Percentiles rank a stretch among this genome's conserved stretches.
These are phyloP conservation scores for Aspergillus persii DNA, from an alignment of 2,329 filamentous ascomycete species.

Conservation along the genomic window DNA sequence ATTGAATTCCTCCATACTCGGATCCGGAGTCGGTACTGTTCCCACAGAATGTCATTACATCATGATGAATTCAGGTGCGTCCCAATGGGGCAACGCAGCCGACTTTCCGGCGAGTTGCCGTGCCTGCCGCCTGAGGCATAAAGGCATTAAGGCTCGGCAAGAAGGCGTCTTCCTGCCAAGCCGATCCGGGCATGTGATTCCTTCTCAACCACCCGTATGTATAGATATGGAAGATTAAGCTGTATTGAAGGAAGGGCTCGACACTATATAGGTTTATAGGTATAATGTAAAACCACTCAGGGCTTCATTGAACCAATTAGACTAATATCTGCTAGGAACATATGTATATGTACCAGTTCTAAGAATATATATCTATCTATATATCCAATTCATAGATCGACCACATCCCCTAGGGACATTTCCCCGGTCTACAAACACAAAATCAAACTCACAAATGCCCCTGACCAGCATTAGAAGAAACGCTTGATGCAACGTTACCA, in stretches of 20 bases:
- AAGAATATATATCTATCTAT: not conserved
- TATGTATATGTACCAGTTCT: not conserved
- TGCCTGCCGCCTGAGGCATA: constrained; percentile 3
- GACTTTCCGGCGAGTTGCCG: constrained; percentile 9
- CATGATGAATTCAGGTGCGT: constrained; percentile 1
- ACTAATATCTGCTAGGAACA: not conserved
- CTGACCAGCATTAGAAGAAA: constrained; percentile 46
- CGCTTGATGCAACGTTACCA: constrained; percentile 35
- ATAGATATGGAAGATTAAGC: no score
- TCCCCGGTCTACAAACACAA: constrained; percentile 25
- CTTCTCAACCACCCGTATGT: no score
- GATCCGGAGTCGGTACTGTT: not conserved
- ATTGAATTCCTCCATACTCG: no score
- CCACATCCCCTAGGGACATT: not conserved
- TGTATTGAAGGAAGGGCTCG: no score
- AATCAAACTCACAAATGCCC: constrained; percentile 40
- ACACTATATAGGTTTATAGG: no score
- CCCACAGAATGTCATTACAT: not conserved
- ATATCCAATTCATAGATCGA: not conserved
- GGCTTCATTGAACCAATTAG: not conserved
- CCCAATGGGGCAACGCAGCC: constrained; percentile 17
- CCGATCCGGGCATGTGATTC: not conserved
- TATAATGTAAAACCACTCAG: not conserved
- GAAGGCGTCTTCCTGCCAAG: not conserved
- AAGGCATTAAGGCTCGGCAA: not conserved